A percentile compares a stretch with the other conserved stretches of the same genome.
Conservation (phyloP, 441 rosid species). For the Manihot esculenta region DNA sequence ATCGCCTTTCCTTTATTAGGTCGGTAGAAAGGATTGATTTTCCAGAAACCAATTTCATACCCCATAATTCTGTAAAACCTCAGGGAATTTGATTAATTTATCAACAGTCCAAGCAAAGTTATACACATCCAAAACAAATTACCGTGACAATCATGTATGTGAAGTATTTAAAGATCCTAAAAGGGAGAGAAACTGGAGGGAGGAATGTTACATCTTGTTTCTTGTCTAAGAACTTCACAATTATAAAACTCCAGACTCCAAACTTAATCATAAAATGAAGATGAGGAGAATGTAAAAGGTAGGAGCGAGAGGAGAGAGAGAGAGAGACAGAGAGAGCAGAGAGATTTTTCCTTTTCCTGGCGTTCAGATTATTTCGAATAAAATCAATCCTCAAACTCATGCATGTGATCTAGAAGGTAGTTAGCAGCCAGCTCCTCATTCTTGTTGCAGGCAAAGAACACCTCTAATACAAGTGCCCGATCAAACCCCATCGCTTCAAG, state of each 20-base stretch:
- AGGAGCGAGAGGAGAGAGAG: no score
- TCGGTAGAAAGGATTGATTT: no score
- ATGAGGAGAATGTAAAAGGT: neutral
- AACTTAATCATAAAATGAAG: constrained; percentile 17
- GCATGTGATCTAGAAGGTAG: constrained; percentile 88
- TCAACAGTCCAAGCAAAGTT: no score
- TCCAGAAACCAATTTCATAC: no score
- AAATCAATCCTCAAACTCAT: constrained; percentile 72
- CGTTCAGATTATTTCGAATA: constrained; percentile 16
- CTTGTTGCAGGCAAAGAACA: constrained; percentile 95
- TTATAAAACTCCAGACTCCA: constrained; percentile 18
- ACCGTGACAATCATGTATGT: constrained; percentile 7
- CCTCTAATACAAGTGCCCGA: constrained; percentile 74
- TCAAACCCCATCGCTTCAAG: constrained; percentile 95
- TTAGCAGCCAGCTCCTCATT: constrained; percentile 94
- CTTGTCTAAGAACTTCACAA: constrained; percentile 28
- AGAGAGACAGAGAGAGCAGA: neutral
- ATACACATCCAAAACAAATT: neutral
- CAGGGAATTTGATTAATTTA: no score
- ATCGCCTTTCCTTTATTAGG: no score
- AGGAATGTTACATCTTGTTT: constrained; percentile 29
- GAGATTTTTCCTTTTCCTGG: neutral
- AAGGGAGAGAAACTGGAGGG: constrained; percentile 10
- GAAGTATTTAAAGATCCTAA: constrained; percentile 16
- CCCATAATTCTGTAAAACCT: no score